Evolutionary conservation across 257 asterid genomes (phyloP).

Genomic region (Solanum rostratum): DNA sequence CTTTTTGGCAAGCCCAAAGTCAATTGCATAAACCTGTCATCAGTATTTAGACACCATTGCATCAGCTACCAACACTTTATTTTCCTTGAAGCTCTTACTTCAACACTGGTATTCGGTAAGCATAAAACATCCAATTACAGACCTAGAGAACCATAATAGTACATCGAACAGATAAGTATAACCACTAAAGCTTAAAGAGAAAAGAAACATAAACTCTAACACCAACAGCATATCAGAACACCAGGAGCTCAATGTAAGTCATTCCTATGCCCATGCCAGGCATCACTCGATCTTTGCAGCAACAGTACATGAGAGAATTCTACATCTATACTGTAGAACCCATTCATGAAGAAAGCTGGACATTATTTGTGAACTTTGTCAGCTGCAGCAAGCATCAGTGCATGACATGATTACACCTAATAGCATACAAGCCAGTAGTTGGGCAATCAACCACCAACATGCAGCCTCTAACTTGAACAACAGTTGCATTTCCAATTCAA

Average conservation of each 20-base stretch:
- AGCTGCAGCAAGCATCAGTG: background rate
- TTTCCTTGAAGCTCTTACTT: background rate
- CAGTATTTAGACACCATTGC: background rate
- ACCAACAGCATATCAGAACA: background rate
- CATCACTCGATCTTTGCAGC: background rate
- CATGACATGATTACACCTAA: background rate
- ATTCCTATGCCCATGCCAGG: background rate
- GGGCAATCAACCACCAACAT: background rate
- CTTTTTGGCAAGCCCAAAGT: constrained; percentile 39
- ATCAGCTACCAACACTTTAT: background rate
- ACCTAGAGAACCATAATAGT: background rate
- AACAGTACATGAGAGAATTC: background rate
- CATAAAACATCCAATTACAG: background rate
- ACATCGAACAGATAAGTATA: background rate
- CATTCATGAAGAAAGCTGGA: background rate
- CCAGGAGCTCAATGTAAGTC: background rate
- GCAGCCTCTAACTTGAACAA: background rate
- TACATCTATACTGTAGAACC: background rate
- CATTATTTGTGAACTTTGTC: background rate
- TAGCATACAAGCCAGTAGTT: background rate
- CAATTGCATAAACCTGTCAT: constrained; percentile 30
- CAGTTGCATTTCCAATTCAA: background rate
- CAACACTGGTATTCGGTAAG: background rate
- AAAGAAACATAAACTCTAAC: background rate
- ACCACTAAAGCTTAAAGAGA: background rate